Conservation (phyloP, 2,329 filamentous ascomycete species). For the Dactylellina drechsleri region DNA sequence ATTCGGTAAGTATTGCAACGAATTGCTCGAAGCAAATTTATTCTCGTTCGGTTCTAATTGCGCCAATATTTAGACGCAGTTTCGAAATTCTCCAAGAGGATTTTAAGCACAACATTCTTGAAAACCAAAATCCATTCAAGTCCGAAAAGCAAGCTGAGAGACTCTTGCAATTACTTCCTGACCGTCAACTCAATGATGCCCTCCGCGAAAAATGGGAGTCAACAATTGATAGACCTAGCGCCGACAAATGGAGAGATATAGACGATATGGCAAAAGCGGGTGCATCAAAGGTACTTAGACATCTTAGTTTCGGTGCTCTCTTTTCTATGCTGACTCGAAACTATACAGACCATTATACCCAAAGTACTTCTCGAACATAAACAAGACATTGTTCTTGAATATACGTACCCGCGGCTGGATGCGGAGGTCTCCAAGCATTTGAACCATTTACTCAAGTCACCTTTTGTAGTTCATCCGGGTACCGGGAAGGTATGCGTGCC, state of each 20-base stretch:
- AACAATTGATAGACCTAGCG: slow-evolving; percentile 77
- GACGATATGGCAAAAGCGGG: slow-evolving; percentile 83
- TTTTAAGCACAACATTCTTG: slow-evolving; percentile 84
- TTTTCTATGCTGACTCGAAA: slow-evolving; percentile 8
- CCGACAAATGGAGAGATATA: slow-evolving; percentile 93
- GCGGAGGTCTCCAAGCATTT: slow-evolving; percentile 97
- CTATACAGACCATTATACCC: slow-evolving; percentile 24
- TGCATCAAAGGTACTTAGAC: slow-evolving; percentile 68
- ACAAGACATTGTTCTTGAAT: slow-evolving; percentile 95
- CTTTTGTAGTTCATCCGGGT: slow-evolving; percentile 94
- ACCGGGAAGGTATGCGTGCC: slow-evolving; percentile 93
- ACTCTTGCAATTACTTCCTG: slow-evolving; percentile 84
- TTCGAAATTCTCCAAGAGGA: slow-evolving; percentile 83
- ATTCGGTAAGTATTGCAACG: slow-evolving; percentile 68
- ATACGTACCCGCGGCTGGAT: slow-evolving; percentile 96
- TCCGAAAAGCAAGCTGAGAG: slow-evolving; percentile 76
- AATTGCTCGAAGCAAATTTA: slow-evolving; percentile 14
- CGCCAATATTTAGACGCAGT: slow-evolving; percentile 71
- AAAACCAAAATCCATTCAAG: slow-evolving; percentile 86
- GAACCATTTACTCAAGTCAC: slow-evolving; percentile 96
- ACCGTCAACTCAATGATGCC: slow-evolving; percentile 75
- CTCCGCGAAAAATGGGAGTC: slow-evolving; percentile 91
- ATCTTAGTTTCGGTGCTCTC: too few relatives aligned
- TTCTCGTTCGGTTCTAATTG: not conserved
- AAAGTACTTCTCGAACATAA: slow-evolving; percentile 79